Evolutionary conservation across 1,284 basidiomycete species (phyloP).

Genomic region (Trichosporon coremiiforme): DNA sequence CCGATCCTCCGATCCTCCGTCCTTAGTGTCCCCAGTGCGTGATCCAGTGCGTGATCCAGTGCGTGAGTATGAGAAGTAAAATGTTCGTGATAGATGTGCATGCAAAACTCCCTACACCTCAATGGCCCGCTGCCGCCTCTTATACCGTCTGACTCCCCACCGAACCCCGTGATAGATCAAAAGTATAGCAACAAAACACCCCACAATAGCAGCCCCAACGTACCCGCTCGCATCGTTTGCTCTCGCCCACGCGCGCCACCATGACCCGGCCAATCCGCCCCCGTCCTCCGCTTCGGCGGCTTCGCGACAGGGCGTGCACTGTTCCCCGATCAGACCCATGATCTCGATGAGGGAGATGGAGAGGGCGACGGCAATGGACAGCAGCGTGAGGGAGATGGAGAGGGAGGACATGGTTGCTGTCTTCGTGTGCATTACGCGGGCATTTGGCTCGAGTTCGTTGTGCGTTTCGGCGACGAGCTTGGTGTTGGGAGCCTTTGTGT

Average conservation of each 20-base stretch:
- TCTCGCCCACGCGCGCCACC: slow-evolving; percentile 83
- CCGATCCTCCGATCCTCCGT: no score
- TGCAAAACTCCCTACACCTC: neutral
- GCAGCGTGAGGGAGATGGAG: slow-evolving; percentile 74
- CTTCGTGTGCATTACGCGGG: slow-evolving; percentile 60
- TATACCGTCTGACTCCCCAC: slow-evolving; percentile 32
- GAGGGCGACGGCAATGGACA: slow-evolving; percentile 82
- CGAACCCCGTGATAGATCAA: slow-evolving; percentile 37
- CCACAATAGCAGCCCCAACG: slow-evolving; percentile 81
- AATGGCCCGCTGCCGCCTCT: slow-evolving; percentile 17
- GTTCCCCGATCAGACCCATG: slow-evolving; percentile 77
- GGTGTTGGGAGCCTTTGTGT: neutral
- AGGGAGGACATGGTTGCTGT: slow-evolving; percentile 72
- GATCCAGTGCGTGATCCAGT: no score
- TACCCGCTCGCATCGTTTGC: slow-evolving; percentile 79
- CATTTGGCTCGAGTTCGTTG: neutral
- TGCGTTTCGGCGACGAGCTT: neutral
- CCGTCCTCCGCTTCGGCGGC: slow-evolving; percentile 70
- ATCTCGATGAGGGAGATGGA: slow-evolving; percentile 82
- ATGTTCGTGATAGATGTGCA: neutral
- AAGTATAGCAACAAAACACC: slow-evolving; percentile 61
- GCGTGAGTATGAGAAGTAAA: neutral
- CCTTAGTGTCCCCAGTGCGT: no score
- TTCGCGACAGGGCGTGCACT: slow-evolving; percentile 66
- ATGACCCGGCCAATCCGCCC: slow-evolving; percentile 72